Percentiles rank a stretch among this genome's conserved stretches.
These are phyloP conservation scores for Neocucurbitaria cava DNA, from an alignment of 2,329 filamentous ascomycete species.

Conservation along the genomic window DNA sequence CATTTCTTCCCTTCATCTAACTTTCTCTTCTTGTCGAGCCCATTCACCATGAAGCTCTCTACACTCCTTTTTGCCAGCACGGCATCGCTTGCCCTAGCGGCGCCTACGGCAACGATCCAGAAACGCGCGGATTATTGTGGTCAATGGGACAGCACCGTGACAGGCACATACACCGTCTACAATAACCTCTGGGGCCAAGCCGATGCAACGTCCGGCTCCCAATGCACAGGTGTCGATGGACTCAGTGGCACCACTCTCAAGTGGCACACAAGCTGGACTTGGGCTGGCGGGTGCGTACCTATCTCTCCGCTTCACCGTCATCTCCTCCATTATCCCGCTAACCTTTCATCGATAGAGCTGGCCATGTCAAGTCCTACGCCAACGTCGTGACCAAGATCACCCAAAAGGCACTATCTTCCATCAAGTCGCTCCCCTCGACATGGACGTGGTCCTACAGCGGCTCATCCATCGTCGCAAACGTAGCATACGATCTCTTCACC, in stretches of 20 bases:
- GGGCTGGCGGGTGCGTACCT: slow-evolving; percentile 48
- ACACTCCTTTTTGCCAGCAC: slow-evolving; percentile 33
- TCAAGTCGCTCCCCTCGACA: slow-evolving; percentile 53
- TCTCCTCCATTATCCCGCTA: neutral
- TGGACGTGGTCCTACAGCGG: slow-evolving; percentile 61
- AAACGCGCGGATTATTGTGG: slow-evolving; percentile 45
- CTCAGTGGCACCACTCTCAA: slow-evolving; percentile 47
- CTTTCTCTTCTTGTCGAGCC: neutral
- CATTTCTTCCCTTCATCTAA: neutral
- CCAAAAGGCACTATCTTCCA: slow-evolving; percentile 40
- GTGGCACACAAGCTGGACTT: slow-evolving; percentile 56
- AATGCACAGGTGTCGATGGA: slow-evolving; percentile 55
- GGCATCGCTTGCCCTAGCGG: slow-evolving; percentile 38
- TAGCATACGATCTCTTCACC: slow-evolving; percentile 69
- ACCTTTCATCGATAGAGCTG: slow-evolving; percentile 18
- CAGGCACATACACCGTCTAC: slow-evolving; percentile 43
- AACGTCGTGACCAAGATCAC: slow-evolving; percentile 50
- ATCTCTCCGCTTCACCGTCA: neutral
- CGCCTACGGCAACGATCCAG: slow-evolving; percentile 33
- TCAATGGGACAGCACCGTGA: slow-evolving; percentile 38
- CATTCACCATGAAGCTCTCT: slow-evolving; percentile 38
- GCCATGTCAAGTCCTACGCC: slow-evolving; percentile 54
- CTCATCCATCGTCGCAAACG: slow-evolving; percentile 60
- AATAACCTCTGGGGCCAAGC: slow-evolving; percentile 55
- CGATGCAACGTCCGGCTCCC: slow-evolving; percentile 52